A percentile compares a stretch with the other conserved stretches of the same genome.
Evolutionary conservation across 257 asterid species (phyloP).

Genomic region (Osmanthus fragrans): DNA sequence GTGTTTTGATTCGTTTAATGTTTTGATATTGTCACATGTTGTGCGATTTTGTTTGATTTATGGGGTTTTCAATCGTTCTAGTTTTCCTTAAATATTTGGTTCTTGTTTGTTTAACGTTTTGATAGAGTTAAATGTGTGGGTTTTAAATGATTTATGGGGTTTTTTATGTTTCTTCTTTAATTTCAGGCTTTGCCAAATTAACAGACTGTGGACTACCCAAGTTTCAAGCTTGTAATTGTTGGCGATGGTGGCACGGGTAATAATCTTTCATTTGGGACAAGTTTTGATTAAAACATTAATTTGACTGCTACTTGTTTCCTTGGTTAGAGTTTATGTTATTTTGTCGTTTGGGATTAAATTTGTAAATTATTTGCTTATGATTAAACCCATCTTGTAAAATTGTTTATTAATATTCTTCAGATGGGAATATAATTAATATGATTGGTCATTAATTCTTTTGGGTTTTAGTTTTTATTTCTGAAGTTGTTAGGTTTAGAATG

Average conservation of each 20-base stretch:
- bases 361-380: background rate
- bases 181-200: slow-evolving; percentile 40
- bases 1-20: too few relatives aligned
- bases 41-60: background rate
- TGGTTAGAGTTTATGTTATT: background rate
- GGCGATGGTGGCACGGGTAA: slow-evolving; percentile 51
- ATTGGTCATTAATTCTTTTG: background rate
- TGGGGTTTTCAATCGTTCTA: background rate
- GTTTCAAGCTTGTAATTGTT: slow-evolving; percentile 46
- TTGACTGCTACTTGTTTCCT: background rate
- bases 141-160: too few relatives aligned
- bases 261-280: background rate
- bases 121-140: background rate
- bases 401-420: background rate
- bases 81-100: background rate
- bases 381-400: background rate
- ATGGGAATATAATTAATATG: background rate
- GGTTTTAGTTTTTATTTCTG: background rate
- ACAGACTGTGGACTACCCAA: slow-evolving; percentile 40
- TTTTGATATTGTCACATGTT: too few relatives aligned
- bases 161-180: background rate
- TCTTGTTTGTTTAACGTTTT: background rate
- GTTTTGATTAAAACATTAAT: background rate
- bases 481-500: background rate
- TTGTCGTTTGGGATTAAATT: background rate